Base-by-base conservation (phyloP, 169 alveolate genomes). In the Eimeria maxima region DNA sequence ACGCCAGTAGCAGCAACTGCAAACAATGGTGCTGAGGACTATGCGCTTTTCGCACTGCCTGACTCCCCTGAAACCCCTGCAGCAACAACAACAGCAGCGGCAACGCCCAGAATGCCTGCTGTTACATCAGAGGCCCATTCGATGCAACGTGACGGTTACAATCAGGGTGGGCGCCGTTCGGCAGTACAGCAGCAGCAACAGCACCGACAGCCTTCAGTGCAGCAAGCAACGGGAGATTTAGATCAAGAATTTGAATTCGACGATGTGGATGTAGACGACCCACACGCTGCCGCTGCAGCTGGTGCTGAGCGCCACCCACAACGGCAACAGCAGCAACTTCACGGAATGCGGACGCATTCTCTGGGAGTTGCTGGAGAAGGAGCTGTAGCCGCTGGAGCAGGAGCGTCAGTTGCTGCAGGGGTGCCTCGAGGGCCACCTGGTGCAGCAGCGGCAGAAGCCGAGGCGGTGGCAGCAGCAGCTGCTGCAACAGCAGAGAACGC, bases 231-330 rank as follows among this genome's bases (percentile, higher is more conserved):
- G 4, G 96, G 83, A 63, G 93, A 80, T 76, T 67, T 93, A 57
- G 96, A 93, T n/a, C 92, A 76, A 16, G 96, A 93, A 74, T 93
- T 93, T 60, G 96, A 93, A 88, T 93, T 93, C 60, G 96, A 93
- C 74, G 96, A 93, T 65, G 96, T 80, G 27, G 96, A 93, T 44
- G 50, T 93, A 76, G 91, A 93, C 22, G 96, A 93, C 16, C 53
- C 91, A 18, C 96, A 93, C 63, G 88, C 90, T 53, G 90, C 81
- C 22, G 81, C 90, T 27, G 95, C 86, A 7, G 88, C 69, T 38
- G 87, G 87, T 18, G 95, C 86, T 20, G 94, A 50, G n/a, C 60
- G 67, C 67, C 69, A 87, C 47, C 83, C 84, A 38, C 67, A 65
- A 55, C 63, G 63, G 81, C 81, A 60, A 86, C 96, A 67, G 90